phyloP scores from a whole-genome alignment of 2,329 filamentous ascomycete species.

The Aspergillus viridinutans region DNA sequence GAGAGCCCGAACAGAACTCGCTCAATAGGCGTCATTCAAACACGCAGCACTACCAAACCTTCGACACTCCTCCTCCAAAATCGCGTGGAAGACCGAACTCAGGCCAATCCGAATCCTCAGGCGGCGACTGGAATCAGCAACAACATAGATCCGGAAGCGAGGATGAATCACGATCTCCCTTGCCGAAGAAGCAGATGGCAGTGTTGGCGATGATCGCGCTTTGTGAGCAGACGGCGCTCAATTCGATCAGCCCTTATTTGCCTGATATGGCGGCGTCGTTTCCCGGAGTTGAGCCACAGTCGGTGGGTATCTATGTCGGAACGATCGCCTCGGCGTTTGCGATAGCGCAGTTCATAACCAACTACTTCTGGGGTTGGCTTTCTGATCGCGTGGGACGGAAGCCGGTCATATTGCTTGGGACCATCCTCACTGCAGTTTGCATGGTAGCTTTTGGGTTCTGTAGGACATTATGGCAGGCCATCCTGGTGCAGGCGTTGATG shows the following conservation, averaged over 20 bases:
- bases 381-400: constrained; percentile 77
- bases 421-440: constrained; percentile 73
- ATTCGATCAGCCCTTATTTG: constrained; percentile 92
- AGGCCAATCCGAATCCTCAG: constrained; percentile 38
- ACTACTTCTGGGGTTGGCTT: constrained; percentile 85
- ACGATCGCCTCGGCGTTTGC: constrained; percentile 88
- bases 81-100: constrained; percentile 44
- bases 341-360: constrained; percentile 84
- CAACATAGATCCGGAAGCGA: constrained; percentile 22
- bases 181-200: constrained; percentile 77
- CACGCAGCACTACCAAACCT: constrained; percentile 47
- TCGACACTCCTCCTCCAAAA: constrained; percentile 44
- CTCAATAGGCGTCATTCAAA: constrained; percentile 40
- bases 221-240: constrained; percentile 92
- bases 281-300: constrained; percentile 65
- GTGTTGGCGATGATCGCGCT: constrained; percentile 85
- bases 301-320: constrained; percentile 84
- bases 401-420: constrained; percentile 76
- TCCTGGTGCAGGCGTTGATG: constrained; percentile 84
- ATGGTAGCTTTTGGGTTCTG: constrained; percentile 88
- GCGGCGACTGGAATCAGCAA: constrained; percentile 23
- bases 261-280: constrained; percentile 88
- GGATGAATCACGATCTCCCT: constrained; percentile 54
- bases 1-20: constrained; percentile 23
- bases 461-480: constrained; percentile 73